Evolutionary conservation across 1,284 basidiomycete genomes (phyloP).

Genomic region (Ceratobasidium theobromae): DNA sequence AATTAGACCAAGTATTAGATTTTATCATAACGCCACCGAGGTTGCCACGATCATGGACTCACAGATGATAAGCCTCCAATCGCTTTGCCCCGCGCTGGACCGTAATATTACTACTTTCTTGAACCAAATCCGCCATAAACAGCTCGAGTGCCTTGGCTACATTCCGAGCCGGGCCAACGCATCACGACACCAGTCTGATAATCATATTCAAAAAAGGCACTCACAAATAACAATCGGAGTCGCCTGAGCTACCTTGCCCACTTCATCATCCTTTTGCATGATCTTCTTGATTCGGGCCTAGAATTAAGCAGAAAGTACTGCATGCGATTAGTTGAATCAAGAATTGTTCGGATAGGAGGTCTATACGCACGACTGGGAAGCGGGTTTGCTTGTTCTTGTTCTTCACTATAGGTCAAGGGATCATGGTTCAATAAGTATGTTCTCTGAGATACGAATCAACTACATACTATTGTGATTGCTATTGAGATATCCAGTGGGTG

Average conservation of each 20-base stretch:
- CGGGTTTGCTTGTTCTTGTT: conserved; percentile 79
- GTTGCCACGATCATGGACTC: conserved; percentile 47
- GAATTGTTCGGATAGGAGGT: neutral
- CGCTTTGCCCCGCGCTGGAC: conserved; percentile 80
- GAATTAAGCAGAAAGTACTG: conserved; percentile 25
- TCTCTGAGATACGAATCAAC: neutral
- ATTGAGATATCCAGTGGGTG: too few relatives aligned
- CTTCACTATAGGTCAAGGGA: conserved; percentile 21
- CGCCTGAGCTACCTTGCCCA: conserved; percentile 97
- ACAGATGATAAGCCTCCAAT: conserved; percentile 95
- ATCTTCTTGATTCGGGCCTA: conserved; percentile 98
- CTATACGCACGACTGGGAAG: conserved; percentile 68
- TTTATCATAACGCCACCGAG: neutral
- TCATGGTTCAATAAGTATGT: neutral
- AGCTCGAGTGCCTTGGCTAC: conserved; percentile 94
- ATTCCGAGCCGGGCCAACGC: neutral
- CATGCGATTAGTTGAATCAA: conserved; percentile 36
- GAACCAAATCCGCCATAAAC: conserved; percentile 86
- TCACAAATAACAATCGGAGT: conserved; percentile 97
- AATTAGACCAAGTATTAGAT: conserved; percentile 19
- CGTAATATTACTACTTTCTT: conserved; percentile 83
- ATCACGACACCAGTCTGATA: neutral
- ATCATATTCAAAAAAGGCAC: conserved; percentile 47
- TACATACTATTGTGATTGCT: neutral
- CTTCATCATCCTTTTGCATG: conserved; percentile 99